Evolutionary conservation across 2,329 filamentous ascomycete genomes (phyloP).

Genomic region (Nigrospora osmanthi): DNA sequence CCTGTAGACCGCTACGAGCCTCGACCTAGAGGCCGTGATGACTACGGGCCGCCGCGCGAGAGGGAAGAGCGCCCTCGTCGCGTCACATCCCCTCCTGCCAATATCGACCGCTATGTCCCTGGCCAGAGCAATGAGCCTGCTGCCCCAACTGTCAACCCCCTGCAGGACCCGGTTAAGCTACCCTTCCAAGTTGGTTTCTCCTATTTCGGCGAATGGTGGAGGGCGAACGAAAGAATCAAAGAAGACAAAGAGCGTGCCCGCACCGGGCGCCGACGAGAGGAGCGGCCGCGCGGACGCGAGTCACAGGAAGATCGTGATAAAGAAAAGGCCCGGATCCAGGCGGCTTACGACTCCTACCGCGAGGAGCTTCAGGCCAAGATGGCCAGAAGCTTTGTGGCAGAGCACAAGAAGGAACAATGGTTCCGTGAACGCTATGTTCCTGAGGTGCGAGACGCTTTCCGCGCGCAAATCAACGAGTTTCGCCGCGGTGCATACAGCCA

Average conservation of each 20-base stretch:
- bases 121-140: conserved; percentile 49
- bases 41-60: conserved; percentile 46
- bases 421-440: conserved; percentile 92
- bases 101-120: conserved; percentile 80
- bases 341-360: conserved; percentile 59
- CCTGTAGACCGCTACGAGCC: conserved; percentile 73
- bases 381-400: conserved; percentile 81
- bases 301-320: conserved; percentile 67
- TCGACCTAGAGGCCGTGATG: conserved; percentile 56
- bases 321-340: conserved; percentile 71
- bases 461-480: conserved; percentile 69
- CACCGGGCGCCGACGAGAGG: conserved; percentile 60
- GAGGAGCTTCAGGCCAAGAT: conserved; percentile 67
- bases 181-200: conserved; percentile 80
- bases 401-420: conserved; percentile 96
- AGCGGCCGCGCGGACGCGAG: conserved; percentile 56
- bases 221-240: conserved; percentile 73
- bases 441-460: conserved; percentile 69
- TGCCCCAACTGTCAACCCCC: conserved; percentile 51
- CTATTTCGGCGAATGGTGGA: conserved; percentile 83
- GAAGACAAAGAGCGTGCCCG: conserved; percentile 68
- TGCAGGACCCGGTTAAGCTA: conserved; percentile 64
- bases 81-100: conserved; percentile 54
- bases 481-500: conserved; percentile 72
- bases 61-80: conserved; percentile 50